These are phyloP conservation scores for Digitaria exilis DNA, from an alignment of 202 grass and related monocot genomes.

Conservation along the genomic window DNA sequence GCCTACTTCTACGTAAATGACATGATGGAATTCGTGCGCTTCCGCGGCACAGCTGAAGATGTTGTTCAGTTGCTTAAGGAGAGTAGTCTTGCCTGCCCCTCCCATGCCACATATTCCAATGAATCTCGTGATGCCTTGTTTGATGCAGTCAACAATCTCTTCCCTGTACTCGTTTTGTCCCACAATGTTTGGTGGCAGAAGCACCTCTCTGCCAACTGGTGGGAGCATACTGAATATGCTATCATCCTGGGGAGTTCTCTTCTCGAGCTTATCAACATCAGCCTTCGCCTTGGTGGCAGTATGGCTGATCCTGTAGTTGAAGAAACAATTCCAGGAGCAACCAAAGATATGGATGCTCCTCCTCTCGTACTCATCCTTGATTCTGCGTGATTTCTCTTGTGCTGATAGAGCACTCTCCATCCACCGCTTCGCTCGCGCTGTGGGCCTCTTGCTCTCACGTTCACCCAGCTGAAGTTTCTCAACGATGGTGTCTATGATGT, in stretches of 20 bases:
- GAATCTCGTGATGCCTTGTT: neutral
- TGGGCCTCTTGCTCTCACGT: neutral
- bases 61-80: slow-evolving; percentile 11
- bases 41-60: neutral
- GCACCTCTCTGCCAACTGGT: slow-evolving; percentile 26
- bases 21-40: neutral
- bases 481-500: neutral
- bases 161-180: neutral
- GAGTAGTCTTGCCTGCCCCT: slow-evolving; percentile 12
- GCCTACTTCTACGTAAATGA: neutral
- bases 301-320: neutral
- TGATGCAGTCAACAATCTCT: neutral
- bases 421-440: neutral
- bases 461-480: slow-evolving; percentile 8
- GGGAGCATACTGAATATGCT: slow-evolving; percentile 13
- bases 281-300: neutral
- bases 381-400: neutral
- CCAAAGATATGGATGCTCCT: slow-evolving; percentile 11
- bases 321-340: slow-evolving; percentile 23
- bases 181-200: slow-evolving; percentile 26
- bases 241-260: slow-evolving; percentile 7
- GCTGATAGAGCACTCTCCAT: neutral
- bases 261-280: neutral
- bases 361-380: neutral
- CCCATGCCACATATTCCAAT: slow-evolving; percentile 28